Evolutionary conservation across 495 filamentous ascomycete species (phyloP).

Genomic region (Hyaloscypha variabilis): DNA sequence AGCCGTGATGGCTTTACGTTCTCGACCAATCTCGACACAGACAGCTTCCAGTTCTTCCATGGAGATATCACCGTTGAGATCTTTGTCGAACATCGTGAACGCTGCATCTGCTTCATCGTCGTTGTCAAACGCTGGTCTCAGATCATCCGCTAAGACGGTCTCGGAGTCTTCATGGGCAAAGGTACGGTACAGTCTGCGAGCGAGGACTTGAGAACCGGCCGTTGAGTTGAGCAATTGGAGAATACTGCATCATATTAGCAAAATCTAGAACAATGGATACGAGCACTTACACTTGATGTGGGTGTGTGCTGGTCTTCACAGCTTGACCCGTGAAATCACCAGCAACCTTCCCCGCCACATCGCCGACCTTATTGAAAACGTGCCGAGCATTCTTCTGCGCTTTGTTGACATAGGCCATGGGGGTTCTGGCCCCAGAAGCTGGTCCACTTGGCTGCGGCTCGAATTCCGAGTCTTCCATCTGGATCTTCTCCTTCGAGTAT

Average conservation of each 20-base stretch:
- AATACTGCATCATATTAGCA: conserved; percentile 38
- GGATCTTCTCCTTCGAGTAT: conserved; percentile 74
- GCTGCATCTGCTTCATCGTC: conserved; percentile 89
- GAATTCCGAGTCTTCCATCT: conserved; percentile 73
- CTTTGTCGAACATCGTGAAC: conserved; percentile 93
- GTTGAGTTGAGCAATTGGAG: conserved; percentile 74
- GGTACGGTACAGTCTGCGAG: conserved; percentile 89
- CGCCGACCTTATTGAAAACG: conserved; percentile 79
- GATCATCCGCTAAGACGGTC: conserved; percentile 73
- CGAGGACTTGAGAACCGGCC: conserved; percentile 79
- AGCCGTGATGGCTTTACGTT: conserved; percentile 93
- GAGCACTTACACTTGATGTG: conserved; percentile 66
- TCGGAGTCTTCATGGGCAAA: conserved; percentile 76
- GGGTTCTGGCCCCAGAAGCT: conserved; percentile 67
- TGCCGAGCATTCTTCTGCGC: conserved; percentile 72
- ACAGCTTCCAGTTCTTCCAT: conserved; percentile 94
- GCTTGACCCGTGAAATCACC: conserved; percentile 89
- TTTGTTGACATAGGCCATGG: conserved; percentile 64
- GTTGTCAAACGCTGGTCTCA: conserved; percentile 80
- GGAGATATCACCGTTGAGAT: conserved; percentile 95
- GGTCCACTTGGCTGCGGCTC: conserved; percentile 45
- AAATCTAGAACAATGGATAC: conserved; percentile 9
- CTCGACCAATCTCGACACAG: conserved; percentile 91
- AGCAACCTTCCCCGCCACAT: conserved; percentile 86
- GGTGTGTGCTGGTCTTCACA: conserved; percentile 74